Evolutionary conservation across 208 protist species (phyloP).

Genomic region (Trypanosomatidae sp.): DNA sequence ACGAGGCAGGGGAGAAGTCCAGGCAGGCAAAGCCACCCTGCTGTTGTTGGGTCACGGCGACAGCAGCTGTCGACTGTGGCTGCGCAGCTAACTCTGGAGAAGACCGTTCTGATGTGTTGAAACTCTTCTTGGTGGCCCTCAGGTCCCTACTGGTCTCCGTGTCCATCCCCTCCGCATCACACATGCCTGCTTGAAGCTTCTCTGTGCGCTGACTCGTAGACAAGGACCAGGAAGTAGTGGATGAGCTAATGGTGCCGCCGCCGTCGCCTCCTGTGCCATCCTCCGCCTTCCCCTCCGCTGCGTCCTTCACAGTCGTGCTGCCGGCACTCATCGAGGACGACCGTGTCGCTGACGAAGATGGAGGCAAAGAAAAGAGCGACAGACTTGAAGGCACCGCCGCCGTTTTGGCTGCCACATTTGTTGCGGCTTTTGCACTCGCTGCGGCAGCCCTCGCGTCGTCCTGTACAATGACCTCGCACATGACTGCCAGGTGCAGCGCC

Average conservation of each 20-base stretch:
- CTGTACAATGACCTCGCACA: constrained; percentile 41
- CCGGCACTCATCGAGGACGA: not conserved
- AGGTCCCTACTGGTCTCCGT: not conserved
- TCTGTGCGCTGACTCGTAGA: constrained; percentile 10
- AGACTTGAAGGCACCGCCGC: not conserved
- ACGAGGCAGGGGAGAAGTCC: constrained; percentile 57
- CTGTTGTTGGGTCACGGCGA: not conserved
- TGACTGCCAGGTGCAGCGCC: constrained; percentile 67
- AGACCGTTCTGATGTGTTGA: not conserved
- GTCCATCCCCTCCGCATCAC: not conserved
- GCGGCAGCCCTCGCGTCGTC: constrained; percentile 11
- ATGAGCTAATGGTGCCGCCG: constrained; percentile 10
- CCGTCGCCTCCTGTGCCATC: not conserved
- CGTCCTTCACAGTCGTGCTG: not conserved
- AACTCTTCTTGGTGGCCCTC: not conserved
- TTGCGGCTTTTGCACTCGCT: not conserved
- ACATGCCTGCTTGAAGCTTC: not conserved
- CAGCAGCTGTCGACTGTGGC: not conserved
- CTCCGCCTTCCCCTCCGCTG: not conserved
- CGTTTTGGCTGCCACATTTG: not conserved
- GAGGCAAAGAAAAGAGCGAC: not conserved
- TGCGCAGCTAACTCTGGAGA: not conserved
- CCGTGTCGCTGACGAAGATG: not conserved
- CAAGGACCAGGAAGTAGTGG: constrained; percentile 7
- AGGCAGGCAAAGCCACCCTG: constrained; percentile 50